Evolutionary conservation across 2,329 filamentous ascomycete species (phyloP).

Genomic region (Akanthomyces lecanii): DNA sequence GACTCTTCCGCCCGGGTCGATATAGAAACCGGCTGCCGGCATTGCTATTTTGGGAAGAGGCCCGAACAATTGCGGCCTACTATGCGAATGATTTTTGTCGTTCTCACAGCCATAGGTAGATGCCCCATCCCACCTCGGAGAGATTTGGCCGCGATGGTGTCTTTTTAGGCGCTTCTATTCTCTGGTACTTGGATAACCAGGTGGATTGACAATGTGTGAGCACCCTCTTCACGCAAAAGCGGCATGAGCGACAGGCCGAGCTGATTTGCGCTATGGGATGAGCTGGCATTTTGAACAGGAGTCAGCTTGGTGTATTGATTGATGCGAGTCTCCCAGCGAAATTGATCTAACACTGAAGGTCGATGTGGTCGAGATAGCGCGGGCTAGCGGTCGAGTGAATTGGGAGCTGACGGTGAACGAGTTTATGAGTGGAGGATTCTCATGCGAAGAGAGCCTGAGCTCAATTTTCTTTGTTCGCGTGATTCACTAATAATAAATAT

Average conservation of each 20-base stretch:
- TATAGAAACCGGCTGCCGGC: background rate
- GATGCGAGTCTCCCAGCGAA: background rate
- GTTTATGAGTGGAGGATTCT: background rate
- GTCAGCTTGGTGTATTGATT: background rate
- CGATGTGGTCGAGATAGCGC: background rate
- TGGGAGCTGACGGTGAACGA: background rate
- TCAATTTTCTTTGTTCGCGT: too few species aligned
- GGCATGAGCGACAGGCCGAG: background rate
- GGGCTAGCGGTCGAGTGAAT: background rate
- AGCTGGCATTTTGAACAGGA: background rate
- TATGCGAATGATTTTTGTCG: background rate
- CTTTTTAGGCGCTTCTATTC: background rate
- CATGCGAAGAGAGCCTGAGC: too few species aligned
- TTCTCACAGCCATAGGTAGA: conserved; percentile 4
- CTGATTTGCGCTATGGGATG: background rate
- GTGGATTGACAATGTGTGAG: background rate
- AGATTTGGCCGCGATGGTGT: background rate
- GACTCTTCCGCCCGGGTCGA: background rate
- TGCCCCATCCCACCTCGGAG: conserved; percentile 1
- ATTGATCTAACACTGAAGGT: background rate
- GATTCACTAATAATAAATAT: too few species aligned
- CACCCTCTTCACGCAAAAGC: background rate
- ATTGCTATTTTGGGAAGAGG: background rate
- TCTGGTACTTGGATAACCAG: background rate
- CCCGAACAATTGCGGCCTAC: too few species aligned